Base-by-base conservation (phyloP, 306 rosid species). In the Quercus alba region DNA sequence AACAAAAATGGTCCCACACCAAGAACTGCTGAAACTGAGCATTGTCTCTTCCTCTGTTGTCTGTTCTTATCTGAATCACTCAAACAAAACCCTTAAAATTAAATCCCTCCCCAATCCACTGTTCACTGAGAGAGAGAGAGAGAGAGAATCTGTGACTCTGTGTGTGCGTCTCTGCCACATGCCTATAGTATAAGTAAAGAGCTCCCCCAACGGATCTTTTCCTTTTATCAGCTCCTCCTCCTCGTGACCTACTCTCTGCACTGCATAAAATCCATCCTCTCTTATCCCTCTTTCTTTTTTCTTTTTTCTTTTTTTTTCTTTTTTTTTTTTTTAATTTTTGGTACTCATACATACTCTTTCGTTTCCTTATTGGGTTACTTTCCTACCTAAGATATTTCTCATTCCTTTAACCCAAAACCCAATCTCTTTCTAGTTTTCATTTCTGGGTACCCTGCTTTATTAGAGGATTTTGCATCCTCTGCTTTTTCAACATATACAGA, bases 1-100 rank as follows among this genome's bases (percentile, higher is more conserved):
- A 6, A 79, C 35, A 35, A 31, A 73, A 10, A 84, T 84, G 89
- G 97, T 73, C 97, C 91, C 82, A 84, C 80, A 18, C 7, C 4
- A n/a, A 62, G 88, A 89, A 79, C 84, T 81, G 83, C 91, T 78
- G 90, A 87, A 82, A 80, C 88, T 17, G 76, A 81, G 85, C 64
- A 75, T 83, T 89, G 98, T 94, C 98, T 87, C 90, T 84, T 88
- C 89, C 79, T 70, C 61, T 74, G 94, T 85, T 82, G 78, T 70
- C 61, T 74, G 94, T 85, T 82, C 83, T 84, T 91, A 85, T 86
- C 85, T 86, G 77, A 72, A 44, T 23, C 59, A 35, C 69, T 74
- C 78, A 23, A 20, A 17, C 70, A 5, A 35, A 55, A 10, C 66
- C 55, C 66, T 57, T 55, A 75, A 49, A 56, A 49, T 38, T 38